Evolutionary conservation across 1,139 yeast species (phyloP), one percentile per base, ranked within the genome.

Genomic region (Kodamaea suecica): DNA sequence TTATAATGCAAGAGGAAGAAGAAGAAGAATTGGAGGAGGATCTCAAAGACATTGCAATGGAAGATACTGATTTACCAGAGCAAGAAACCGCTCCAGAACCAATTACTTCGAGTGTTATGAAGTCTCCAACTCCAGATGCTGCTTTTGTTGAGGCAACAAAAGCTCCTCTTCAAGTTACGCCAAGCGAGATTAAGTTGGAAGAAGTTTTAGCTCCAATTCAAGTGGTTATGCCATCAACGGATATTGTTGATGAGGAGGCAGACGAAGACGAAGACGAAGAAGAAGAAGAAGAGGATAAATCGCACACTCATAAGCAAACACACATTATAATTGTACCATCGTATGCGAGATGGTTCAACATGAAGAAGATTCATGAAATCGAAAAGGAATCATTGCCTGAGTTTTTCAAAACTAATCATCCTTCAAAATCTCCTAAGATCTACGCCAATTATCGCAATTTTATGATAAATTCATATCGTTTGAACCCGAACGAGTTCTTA

Each of bases 241-340:
- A 20, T 10, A 24, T 11, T 12, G 25, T 19, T n/a, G 28, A 23
- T 25, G 30, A n/a, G n/a, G n/a, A n/a, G n/a, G n/a, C n/a, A n/a
- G n/a, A 16, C 16, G 34, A 26, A 13, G 30, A 27, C 5, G 13
- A 27, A 5, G 20, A 10, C 21, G 42, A 39, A 9, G 42, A 32
- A 3, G 40, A 26, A 3, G 33, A 28, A 3, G 35, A 38, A 17
- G 36, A 38, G 4, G 35, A 35, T 6, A 19, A 27, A 24, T 31
- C 38, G 9, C 36, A 27, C 5, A 31, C 36, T 5, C 29, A 58
- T 33, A 58, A 70, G 39, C 98, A 92, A 62, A 79, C 95, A 0
- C 97, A 92, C 55, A 76, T 87, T 9, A 84, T 92, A 37, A 80
- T 92, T n/a, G 74, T 92, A 21, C 99, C 99, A 3, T 88, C 97